Percentiles rank a stretch among this genome's conserved stretches.
phyloP scores from a whole-genome alignment of 192 early-diverging fungal genomes.

The Powellomyces hirtus region DNA sequence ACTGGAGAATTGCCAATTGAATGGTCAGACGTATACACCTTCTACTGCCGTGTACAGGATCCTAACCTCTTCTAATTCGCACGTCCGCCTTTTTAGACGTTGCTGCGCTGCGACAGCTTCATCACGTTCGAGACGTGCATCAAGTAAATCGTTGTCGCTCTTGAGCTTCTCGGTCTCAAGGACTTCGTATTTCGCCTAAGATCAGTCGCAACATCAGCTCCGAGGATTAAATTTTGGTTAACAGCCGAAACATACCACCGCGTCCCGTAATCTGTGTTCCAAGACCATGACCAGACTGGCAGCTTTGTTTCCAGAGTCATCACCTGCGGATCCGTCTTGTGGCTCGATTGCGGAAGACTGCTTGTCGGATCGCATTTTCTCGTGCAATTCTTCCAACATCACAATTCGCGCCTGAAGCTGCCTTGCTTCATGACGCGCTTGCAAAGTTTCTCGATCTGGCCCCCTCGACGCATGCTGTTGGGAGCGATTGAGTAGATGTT shows the following conservation, averaged over 20 bases:
- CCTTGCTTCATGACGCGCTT: neutral
- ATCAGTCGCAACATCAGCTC: too few relatives aligned
- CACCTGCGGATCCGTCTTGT: constrained; percentile 1
- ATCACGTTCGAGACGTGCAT: constrained; percentile 24
- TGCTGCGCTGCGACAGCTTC: constrained; percentile 5
- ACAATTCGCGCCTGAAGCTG: constrained; percentile 15
- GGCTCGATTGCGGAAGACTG: neutral
- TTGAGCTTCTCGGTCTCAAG: constrained; percentile 28
- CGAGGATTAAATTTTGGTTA: too few relatives aligned
- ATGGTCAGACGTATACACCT: too few relatives aligned
- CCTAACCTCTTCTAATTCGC: constrained; percentile 37
- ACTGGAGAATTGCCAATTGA: too few relatives aligned
- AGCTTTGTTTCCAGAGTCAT: constrained; percentile 16
- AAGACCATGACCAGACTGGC: constrained; percentile 20
- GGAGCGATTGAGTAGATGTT: neutral
- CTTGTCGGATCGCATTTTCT: neutral
- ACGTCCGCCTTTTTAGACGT: constrained; percentile 6
- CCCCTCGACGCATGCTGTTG: neutral
- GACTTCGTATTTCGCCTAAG: constrained; percentile 26
- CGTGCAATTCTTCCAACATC: constrained; percentile 29
- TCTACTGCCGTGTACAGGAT: too few relatives aligned
- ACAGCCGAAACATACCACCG: constrained; percentile 22
- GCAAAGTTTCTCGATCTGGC: neutral
- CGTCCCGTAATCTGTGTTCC: constrained; percentile 39
- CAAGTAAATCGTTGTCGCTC: constrained; percentile 20